A percentile compares a stretch with the other conserved stretches of the same genome.
phyloP scores from a whole-genome alignment of 306 rosid genomes.

The Canavalia ensiformis region DNA sequence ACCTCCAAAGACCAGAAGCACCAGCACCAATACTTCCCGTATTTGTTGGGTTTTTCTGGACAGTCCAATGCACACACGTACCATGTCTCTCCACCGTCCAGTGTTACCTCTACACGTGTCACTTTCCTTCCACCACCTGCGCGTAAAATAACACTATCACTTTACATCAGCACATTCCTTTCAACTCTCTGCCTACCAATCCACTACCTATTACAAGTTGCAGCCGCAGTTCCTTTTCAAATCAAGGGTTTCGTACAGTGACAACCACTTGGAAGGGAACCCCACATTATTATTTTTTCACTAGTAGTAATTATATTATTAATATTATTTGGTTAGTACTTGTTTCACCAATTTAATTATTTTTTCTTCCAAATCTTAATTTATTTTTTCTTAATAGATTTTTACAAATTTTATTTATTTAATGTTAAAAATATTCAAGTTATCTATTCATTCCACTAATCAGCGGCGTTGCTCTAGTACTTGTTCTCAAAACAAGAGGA shows the following conservation, averaged over 20 bases:
- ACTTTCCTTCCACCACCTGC: constrained; percentile 94
- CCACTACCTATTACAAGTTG: neutral
- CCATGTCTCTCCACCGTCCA: constrained; percentile 89
- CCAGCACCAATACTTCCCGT: constrained; percentile 96
- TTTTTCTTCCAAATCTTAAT: neutral
- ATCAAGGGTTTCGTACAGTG: neutral
- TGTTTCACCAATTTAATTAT: neutral
- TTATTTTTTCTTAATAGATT: neutral
- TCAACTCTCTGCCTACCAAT: neutral
- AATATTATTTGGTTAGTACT: neutral
- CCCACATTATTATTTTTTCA: neutral
- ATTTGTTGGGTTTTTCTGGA: constrained; percentile 70
- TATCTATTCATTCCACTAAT: neutral
- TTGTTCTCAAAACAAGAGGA: neutral
- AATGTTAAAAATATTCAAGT: neutral
- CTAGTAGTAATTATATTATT: neutral
- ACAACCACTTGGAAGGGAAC: neutral
- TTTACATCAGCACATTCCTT: neutral
- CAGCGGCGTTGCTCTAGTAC: neutral
- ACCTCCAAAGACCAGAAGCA: constrained; percentile 92
- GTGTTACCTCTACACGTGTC: constrained; percentile 85
- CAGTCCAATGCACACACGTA: constrained; percentile 65
- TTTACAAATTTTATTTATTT: neutral
- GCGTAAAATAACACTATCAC: neutral
- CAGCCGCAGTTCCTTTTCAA: neutral